Evolutionary conservation across 1,284 basidiomycete genomes (phyloP).

Genomic region (Ganoderma sp.): DNA sequence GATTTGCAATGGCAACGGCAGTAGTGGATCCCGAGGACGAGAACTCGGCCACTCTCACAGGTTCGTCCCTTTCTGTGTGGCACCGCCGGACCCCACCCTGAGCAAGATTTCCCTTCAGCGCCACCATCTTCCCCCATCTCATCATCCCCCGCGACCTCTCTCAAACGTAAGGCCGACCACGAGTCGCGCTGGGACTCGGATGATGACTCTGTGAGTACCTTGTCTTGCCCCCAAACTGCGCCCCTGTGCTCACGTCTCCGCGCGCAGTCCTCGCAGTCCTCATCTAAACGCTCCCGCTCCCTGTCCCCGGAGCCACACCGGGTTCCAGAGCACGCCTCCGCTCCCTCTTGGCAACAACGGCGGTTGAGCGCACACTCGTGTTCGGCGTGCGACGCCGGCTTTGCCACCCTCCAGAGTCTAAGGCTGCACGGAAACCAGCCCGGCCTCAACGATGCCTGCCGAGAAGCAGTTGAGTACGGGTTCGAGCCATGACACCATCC

Average conservation of each 20-base stretch:
- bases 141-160: slow-evolving; percentile 32
- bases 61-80: slow-evolving; percentile 30
- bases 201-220: slow-evolving; percentile 53
- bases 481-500: slow-evolving; percentile 55
- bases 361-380: slow-evolving; percentile 51
- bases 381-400: slow-evolving; percentile 73
- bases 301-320: slow-evolving; percentile 12
- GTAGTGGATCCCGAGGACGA: slow-evolving; percentile 29
- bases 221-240: background rate
- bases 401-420: slow-evolving; percentile 60
- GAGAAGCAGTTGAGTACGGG: slow-evolving; percentile 71
- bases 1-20: slow-evolving; percentile 36
- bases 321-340: slow-evolving; percentile 21
- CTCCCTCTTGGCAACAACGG: slow-evolving; percentile 31
- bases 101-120: slow-evolving; percentile 21
- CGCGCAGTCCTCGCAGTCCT: slow-evolving; percentile 54
- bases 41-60: slow-evolving; percentile 23
- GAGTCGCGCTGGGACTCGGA: slow-evolving; percentile 46
- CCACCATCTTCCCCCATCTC: slow-evolving; percentile 32
- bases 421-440: slow-evolving; percentile 61
- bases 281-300: slow-evolving; percentile 48
- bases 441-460: slow-evolving; percentile 67
- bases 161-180: slow-evolving; percentile 53
- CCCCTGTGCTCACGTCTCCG: slow-evolving; percentile 23
- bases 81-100: slow-evolving; percentile 19